Evolutionary conservation across 2,329 filamentous ascomycete species (phyloP), one percentile per base, ranked within the genome.

Genomic region (Truncatella angustata): DNA sequence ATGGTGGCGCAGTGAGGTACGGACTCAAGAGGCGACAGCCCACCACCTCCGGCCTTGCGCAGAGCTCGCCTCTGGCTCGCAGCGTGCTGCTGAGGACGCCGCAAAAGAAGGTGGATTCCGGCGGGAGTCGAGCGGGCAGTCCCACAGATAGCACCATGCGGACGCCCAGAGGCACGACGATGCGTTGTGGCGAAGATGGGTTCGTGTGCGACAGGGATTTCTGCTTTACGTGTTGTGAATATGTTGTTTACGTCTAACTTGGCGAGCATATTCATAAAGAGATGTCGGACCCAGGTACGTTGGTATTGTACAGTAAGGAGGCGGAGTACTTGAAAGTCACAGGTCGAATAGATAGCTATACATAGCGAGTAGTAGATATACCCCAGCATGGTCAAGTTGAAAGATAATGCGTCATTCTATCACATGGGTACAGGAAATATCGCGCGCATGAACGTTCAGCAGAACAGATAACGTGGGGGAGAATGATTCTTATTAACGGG

Each of bases 121-220:
- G 11, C 10, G 24, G 16, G 7, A 30, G 10, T 4, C n/a, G 26
- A 28, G 23, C 35, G 16, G n/a, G 10, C 7, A 5, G 35, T 23
- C 47, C 47, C 11, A 12, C 26, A 7, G 47, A 43, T 7, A 30
- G 52, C 20, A 50, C 69, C 28, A 60, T 73, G 4, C 69, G 69
- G 57, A 81, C 79, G 9, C 79, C 79, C 0, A 73, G 78, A 2
- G 80, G 80, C 1, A 74, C 75, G 12, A 58, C 72, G 57, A 70
- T 77, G 48, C 70, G 70, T 12, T 86, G 83, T 53, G 82, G 82
- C 3, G 68, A 78, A 56, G 73, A 76, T 56, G 82, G 78, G 11
- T 85, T 79, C 61, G 69, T 67, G 14, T 86, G 82, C 55, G 75
- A 75, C 3, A 71, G 78, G 50, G 76, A 81, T 54, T 85, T 85